These are phyloP conservation scores for Dillenia suffruticosa DNA, from an alignment of 164 flowering plant species.

Conservation along the genomic window DNA sequence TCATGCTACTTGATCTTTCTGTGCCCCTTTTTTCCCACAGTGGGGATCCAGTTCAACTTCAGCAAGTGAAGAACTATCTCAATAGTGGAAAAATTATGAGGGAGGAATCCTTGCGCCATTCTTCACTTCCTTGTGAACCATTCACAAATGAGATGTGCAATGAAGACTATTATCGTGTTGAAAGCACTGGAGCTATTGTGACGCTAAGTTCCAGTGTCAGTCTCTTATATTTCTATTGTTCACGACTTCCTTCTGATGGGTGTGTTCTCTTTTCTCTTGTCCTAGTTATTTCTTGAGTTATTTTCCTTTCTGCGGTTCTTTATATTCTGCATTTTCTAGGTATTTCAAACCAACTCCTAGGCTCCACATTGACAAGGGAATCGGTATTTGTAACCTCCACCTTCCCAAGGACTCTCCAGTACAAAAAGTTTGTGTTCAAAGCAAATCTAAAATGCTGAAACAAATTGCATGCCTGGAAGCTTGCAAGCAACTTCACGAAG, in stretches of 20 bases:
- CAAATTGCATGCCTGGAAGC: slow-evolving; percentile 75
- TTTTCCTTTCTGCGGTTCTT: not conserved
- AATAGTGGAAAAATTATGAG: slow-evolving; percentile 70
- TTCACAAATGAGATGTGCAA: slow-evolving; percentile 28
- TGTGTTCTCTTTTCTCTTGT: slow-evolving; percentile 23
- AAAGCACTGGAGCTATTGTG: slow-evolving; percentile 68
- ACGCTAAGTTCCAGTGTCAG: slow-evolving; percentile 56
- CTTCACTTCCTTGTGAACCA: slow-evolving; percentile 54
- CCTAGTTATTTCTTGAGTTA: not conserved
- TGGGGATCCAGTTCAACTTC: slow-evolving; percentile 38
- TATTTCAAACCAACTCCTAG: slow-evolving; percentile 78
- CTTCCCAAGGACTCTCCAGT: slow-evolving; percentile 83
- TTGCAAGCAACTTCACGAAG: slow-evolving; percentile 65
- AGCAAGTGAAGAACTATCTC: slow-evolving; percentile 48
- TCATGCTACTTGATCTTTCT: not conserved
- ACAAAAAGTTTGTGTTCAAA: slow-evolving; percentile 36
- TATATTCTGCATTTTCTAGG: slow-evolving; percentile 23
- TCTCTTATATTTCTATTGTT: slow-evolving; percentile 68
- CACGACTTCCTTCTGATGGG: slow-evolving; percentile 87
- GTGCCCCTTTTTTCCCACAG: slow-evolving; percentile 20
- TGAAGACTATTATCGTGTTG: slow-evolving; percentile 50
- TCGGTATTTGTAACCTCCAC: slow-evolving; percentile 40
- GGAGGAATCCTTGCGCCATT: slow-evolving; percentile 50
- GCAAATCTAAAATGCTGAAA: slow-evolving; percentile 40
- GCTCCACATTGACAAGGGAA: slow-evolving; percentile 35